phyloP scores from a whole-genome alignment of 2,329 filamentous ascomycete species.

The Sporothrix dimorphospora region DNA sequence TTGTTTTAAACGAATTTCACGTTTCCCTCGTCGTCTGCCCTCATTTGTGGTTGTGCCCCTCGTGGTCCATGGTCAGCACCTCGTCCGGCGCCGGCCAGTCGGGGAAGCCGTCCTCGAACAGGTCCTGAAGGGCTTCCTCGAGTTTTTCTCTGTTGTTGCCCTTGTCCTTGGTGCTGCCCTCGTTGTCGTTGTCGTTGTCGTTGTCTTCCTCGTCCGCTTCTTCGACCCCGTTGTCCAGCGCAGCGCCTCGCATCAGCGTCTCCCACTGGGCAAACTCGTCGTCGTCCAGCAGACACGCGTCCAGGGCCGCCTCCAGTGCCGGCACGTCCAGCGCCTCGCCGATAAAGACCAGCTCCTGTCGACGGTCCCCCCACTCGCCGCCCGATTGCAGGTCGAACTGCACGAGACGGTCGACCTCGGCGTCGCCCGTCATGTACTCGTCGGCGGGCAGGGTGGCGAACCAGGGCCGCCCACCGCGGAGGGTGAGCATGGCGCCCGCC shows the following conservation, averaged over 20 bases:
- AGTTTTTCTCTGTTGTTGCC: not conserved
- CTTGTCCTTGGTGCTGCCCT: not conserved
- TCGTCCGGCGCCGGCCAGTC: conserved; percentile 32
- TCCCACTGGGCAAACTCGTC: conserved; percentile 54
- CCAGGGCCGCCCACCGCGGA: conserved; percentile 59
- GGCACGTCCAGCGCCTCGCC: conserved; percentile 63
- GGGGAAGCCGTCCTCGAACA: conserved; percentile 34
- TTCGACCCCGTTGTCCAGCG: not conserved
- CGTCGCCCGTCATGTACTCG: conserved; percentile 53
- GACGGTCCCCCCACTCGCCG: conserved; percentile 68
- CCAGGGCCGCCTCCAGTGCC: conserved; percentile 56
- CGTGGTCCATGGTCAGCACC: conserved; percentile 24
- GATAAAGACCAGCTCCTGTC: conserved; percentile 75
- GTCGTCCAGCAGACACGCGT: conserved; percentile 65
- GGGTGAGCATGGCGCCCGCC: conserved; percentile 65
- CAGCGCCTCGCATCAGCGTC: conserved; percentile 26
- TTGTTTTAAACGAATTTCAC: not conserved
- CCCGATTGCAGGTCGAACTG: conserved; percentile 55
- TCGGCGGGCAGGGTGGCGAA: conserved; percentile 62
- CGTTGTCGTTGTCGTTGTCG: not conserved
- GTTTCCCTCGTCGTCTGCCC: not conserved
- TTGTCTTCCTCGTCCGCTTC: not conserved
- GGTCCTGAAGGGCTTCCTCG: conserved; percentile 20
- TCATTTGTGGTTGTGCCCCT: conserved; percentile 19
- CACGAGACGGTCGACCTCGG: conserved; percentile 53